phyloP scores from a whole-genome alignment of 2,329 filamentous ascomycete species.

The Ceratocystis papillata region DNA sequence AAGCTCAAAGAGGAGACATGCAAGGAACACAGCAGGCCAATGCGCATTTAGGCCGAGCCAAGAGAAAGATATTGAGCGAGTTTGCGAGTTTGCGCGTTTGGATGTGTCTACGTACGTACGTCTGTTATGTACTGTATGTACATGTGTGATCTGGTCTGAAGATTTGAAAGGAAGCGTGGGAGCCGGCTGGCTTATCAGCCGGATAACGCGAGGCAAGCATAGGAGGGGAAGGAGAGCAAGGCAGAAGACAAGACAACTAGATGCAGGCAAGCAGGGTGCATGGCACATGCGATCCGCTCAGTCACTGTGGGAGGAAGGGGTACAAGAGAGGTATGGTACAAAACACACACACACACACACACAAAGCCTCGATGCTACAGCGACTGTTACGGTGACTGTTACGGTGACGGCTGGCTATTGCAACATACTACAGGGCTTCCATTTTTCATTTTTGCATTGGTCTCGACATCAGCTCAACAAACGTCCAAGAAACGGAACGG shows the following conservation, averaged over 20 bases:
- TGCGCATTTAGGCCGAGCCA: background rate
- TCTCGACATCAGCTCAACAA: background rate
- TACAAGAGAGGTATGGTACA: too few relatives aligned
- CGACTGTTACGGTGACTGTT: too few relatives aligned
- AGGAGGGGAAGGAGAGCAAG: background rate
- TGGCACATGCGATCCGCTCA: background rate
- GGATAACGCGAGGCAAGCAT: background rate
- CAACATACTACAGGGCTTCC: too few relatives aligned
- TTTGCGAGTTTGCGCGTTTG: background rate
- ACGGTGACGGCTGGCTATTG: too few relatives aligned
- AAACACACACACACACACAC: too few relatives aligned
- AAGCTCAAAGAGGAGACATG: background rate
- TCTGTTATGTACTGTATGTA: background rate
- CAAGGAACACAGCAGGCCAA: conserved; percentile 1
- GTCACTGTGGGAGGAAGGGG: too few relatives aligned
- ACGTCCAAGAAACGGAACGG: background rate
- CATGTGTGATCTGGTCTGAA: background rate
- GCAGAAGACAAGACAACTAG: background rate
- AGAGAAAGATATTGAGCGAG: background rate
- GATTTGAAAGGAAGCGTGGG: background rate
- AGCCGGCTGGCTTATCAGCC: background rate
- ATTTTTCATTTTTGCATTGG: background rate
- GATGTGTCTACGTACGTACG: background rate
- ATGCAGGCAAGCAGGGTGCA: background rate
- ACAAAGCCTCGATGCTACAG: background rate